Evolutionary conservation across 148 eudicot genomes (phyloP).

Genomic region (Cornus kousa): DNA sequence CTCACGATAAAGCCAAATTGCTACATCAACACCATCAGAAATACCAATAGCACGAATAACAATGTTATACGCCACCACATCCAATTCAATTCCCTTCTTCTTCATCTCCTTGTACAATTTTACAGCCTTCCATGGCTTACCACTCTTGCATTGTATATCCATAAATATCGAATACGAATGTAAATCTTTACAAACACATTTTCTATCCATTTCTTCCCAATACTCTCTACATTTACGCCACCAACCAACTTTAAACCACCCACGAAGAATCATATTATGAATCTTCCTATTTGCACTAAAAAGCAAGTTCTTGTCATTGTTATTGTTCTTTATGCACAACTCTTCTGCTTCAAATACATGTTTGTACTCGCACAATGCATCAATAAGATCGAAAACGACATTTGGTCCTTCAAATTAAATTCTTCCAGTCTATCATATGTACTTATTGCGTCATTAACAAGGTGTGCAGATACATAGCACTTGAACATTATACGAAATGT

Average conservation of each 20-base stretch:
- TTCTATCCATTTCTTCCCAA: constrained; percentile 91
- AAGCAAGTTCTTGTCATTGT: constrained; percentile 9
- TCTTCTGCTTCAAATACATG: constrained; percentile 94
- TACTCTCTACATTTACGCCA: constrained; percentile 86
- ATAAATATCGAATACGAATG: constrained; percentile 83
- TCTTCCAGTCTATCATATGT: constrained; percentile 47
- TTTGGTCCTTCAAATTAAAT: constrained; percentile 67
- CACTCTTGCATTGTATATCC: constrained; percentile 82
- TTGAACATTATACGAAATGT: constrained; percentile 80
- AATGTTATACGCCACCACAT: constrained; percentile 83
- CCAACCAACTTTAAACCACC: constrained; percentile 86
- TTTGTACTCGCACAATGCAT: constrained; percentile 87
- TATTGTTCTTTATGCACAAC: constrained; percentile 39
- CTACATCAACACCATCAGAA: constrained; percentile 81
- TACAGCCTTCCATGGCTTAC: constrained; percentile 92
- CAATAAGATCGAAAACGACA: constrained; percentile 71
- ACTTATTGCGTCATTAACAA: constrained; percentile 67
- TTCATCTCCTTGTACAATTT: constrained; percentile 86
- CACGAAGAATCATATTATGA: constrained; percentile 79
- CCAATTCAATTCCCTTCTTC: constrained; percentile 70
- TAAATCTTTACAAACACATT: constrained; percentile 65
- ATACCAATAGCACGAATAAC: constrained; percentile 70
- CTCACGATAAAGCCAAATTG: constrained; percentile 59
- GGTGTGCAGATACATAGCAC: constrained; percentile 72
- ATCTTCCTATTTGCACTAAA: constrained; percentile 49